A percentile compares a stretch with the other conserved stretches of the same genome.
Evolutionary conservation across 176 grass and related monocot species (phyloP).

Genomic region (Eremochloa ophiuroides): DNA sequence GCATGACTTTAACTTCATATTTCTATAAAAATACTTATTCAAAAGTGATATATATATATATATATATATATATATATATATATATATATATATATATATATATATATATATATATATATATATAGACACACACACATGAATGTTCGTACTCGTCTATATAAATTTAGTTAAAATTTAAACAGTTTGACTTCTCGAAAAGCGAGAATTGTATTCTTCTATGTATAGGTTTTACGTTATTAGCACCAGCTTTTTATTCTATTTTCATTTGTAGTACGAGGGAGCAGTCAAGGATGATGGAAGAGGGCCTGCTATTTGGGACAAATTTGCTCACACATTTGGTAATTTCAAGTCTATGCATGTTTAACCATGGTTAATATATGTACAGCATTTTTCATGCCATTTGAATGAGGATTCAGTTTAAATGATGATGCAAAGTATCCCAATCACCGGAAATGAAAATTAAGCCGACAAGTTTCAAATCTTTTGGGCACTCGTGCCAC

Average conservation of each 20-base stretch:
- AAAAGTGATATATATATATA: too few relatives aligned
- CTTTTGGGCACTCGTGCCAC: background rate
- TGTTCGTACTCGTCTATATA: too few relatives aligned
- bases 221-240: background rate
- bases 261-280: conserved; percentile 59
- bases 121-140: too few relatives aligned
- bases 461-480: background rate
- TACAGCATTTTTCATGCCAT: background rate
- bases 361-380: background rate
- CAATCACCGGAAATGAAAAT: background rate
- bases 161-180: too few relatives aligned
- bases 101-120: too few relatives aligned
- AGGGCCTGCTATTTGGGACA: conserved; percentile 83
- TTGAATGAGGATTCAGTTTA: background rate
- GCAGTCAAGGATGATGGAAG: conserved; percentile 75
- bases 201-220: too few relatives aligned
- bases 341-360: background rate
- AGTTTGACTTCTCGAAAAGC: too few relatives aligned
- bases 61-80: too few relatives aligned
- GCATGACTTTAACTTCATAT: too few relatives aligned
- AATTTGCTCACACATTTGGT: conserved; percentile 82
- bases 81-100: too few relatives aligned
- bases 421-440: background rate
- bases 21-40: too few relatives aligned
- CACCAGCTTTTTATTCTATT: background rate